Evolutionary conservation across 2,329 filamentous ascomycete species (phyloP), one percentile per base, ranked within the genome.

Genomic region (Sclerotiophoma versabilis): DNA sequence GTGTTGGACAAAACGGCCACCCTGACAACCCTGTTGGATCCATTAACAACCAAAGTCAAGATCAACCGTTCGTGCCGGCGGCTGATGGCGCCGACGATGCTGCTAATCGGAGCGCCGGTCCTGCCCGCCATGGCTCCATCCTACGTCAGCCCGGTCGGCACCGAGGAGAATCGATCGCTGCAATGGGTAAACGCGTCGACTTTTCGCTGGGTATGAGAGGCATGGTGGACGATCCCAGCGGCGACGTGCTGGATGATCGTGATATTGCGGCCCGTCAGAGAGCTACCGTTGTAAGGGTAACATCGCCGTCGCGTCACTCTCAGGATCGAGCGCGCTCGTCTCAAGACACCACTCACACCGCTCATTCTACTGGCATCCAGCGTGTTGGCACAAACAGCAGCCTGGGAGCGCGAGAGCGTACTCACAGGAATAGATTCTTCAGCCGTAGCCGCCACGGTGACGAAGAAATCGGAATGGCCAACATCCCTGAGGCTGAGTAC

Each of bases 201-300:
- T 90, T 90, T 73, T 89, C 87, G 1, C 78, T 90, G 2, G 88
- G 88, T 25, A 88, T 89, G 82, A 80, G 78, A 27, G 81, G 83
- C 37, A 78, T 87, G 33, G 79, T 83, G 1, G 79, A 79, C 26
- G 86, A 88, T 59, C 76, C 86, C 37, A 81, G 84, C 55, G 85
- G 84, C 38, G 88, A 91, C 64, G 83, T 90, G 0, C 87, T 86
- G 66, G 84, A 87, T 51, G 84, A 87, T 64, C 79, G 78, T 12
- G 69, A 76, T 20, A 60, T 52, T 11, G 62, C 66, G 54, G 54
- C 59, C 60, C 69, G 72, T 45, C 60, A 75, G 52, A 75, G 78
- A 23, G 66, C 65, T 3, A 66, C 65, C 8, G 62, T 83, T 12
- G 67, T 73, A n/a, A 64, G 75, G 19, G 69, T 80, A 14, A 72